A percentile compares a stretch with the other conserved stretches of the same genome.
Evolutionary conservation across 306 rosid species (phyloP).

Genomic region (Dalbergia cochinchinensis): DNA sequence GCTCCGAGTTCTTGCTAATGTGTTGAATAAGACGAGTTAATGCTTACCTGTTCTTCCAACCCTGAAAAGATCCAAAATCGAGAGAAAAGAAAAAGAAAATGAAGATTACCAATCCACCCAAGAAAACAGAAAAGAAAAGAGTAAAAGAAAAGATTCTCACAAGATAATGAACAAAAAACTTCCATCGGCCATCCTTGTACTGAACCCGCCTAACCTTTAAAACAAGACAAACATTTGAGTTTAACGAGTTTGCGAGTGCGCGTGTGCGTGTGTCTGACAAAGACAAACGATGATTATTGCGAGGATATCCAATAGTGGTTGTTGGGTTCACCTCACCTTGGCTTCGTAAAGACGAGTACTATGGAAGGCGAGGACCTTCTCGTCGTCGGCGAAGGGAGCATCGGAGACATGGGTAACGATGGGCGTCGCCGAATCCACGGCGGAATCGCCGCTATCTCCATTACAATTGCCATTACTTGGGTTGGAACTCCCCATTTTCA

Average conservation of each 20-base stretch:
- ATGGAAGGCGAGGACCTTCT: slow-evolving; percentile 72
- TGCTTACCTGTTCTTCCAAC: slow-evolving; percentile 87
- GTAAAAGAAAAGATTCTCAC: slow-evolving; percentile 51
- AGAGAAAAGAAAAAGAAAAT: background rate
- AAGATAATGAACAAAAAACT: slow-evolving; percentile 72
- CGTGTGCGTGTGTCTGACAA: background rate
- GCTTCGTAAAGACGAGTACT: slow-evolving; percentile 63
- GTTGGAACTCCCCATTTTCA: slow-evolving; percentile 65
- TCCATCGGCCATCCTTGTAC: slow-evolving; percentile 52
- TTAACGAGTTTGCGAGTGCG: background rate
- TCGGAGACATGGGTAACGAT: slow-evolving; percentile 43
- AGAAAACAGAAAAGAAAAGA: background rate
- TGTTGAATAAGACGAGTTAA: slow-evolving; percentile 25
- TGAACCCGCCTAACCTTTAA: slow-evolving; percentile 62
- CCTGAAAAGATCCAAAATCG: slow-evolving; percentile 59
- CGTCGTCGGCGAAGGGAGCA: slow-evolving; percentile 61
- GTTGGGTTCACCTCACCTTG: slow-evolving; percentile 51
- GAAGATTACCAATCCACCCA: background rate
- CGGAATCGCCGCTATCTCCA: slow-evolving; percentile 51
- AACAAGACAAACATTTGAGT: slow-evolving; percentile 31
- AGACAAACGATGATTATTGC: background rate
- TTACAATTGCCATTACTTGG: slow-evolving; percentile 11
- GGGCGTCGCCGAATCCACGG: slow-evolving; percentile 1
- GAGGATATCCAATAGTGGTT: no score
- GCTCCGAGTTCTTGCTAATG: background rate